Evolutionary conservation across 1,284 basidiomycete genomes (phyloP), one percentile per base, ranked within the genome.

Genomic region (Leccinum insigne): DNA sequence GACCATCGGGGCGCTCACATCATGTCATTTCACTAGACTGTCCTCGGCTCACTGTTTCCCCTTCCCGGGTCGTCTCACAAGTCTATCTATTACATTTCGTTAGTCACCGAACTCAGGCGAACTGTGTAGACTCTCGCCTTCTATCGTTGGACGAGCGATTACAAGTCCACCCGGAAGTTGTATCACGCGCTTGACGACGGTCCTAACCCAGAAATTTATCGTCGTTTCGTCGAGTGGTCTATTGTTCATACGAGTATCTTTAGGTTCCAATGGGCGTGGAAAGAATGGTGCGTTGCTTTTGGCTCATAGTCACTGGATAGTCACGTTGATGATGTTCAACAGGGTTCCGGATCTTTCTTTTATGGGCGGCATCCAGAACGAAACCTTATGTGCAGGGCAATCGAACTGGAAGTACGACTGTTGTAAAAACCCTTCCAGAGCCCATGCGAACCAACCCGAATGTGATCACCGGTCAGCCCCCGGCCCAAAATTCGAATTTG

Each of bases 241-340:
- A 88, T 94, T 5, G 85, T 94, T 2, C 98, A 99, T 73, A 92
- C 99, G 86, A 96, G 93, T 72, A 99, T 99, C 80, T 99, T 99
- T 78, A 92, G 32, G 32, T 32, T 99, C 81, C 89, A 91, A 72
- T 99, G 98, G 98, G 95, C 96, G n/a, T 99, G 98, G 98, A 96
- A 95, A 73, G 98, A 99, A 84, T 99, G 98, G 97, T 96, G 68
- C 32, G 57, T 88, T 79, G 21, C 54, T 21, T 63, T 60, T 23
- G 11, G 32, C 32, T 63, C 62, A 40, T 49, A 21, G 5, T 40
- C 23, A 26, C 7, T 26, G 32, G 32, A 13, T 57, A 21, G 18
- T 40, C 32, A 32, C 32, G n/a, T 52, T 57, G 49, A 62, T 32
- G 29, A 63, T 67, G 16, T 40, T 62, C 63, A 54, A n/a, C n/a